Evolutionary conservation across 345 rosid genomes (phyloP).

Genomic region (Gossypium rotundifolium): DNA sequence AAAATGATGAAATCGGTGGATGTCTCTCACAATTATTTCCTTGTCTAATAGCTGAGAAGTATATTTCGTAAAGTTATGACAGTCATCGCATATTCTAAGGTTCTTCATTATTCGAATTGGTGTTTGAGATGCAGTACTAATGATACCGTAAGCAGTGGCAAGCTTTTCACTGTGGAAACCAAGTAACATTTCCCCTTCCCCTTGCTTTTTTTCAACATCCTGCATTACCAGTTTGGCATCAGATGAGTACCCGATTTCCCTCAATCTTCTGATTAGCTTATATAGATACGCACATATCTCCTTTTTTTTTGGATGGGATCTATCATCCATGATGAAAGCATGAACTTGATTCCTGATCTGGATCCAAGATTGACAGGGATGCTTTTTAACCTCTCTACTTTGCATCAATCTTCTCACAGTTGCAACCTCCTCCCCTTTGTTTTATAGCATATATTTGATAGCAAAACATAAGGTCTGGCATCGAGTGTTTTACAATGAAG

Average conservation of each 20-base stretch:
- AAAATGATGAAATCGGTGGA: conserved; percentile 35
- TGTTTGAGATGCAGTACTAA: conserved; percentile 17
- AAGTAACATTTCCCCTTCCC: conserved; percentile 24
- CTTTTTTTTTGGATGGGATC: conserved; percentile 24
- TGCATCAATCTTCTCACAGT: conserved; percentile 34
- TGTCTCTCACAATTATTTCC: conserved; percentile 37
- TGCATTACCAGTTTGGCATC: conserved; percentile 27
- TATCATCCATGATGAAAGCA: conserved; percentile 31
- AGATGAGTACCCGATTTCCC: conserved; percentile 31
- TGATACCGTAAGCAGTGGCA: conserved; percentile 34
- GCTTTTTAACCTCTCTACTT: conserved; percentile 30
- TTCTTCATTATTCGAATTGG: conserved; percentile 35
- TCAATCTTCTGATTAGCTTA: conserved; percentile 26
- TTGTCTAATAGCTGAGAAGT: conserved; percentile 29
- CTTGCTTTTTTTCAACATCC: conserved; percentile 38
- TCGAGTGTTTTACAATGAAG: conserved; percentile 29
- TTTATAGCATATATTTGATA: conserved; percentile 35
- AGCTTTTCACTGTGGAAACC: conserved; percentile 38
- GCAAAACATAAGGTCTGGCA: conserved; percentile 38
- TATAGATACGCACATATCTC: conserved; percentile 27
- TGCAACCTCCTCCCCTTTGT: conserved; percentile 38
- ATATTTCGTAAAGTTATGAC: conserved; percentile 35
- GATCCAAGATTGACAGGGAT: conserved; percentile 56
- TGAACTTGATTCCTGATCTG: conserved; percentile 32
- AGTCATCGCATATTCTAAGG: conserved; percentile 34